These are phyloP conservation scores for Backusella macrospora DNA, from an alignment of 192 early-diverging fungal genomes.

Conservation along the genomic window DNA sequence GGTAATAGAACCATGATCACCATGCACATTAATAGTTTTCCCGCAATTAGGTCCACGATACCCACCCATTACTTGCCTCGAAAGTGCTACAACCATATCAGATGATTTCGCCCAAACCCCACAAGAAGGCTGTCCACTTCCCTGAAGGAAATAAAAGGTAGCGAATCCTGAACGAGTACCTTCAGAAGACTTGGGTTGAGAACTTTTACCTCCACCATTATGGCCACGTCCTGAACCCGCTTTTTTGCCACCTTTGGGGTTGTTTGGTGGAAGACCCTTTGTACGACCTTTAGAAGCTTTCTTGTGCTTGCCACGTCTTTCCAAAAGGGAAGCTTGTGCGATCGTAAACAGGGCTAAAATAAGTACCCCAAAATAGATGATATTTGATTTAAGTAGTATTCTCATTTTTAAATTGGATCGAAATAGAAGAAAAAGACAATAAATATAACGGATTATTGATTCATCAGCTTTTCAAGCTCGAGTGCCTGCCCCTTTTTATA, in stretches of 20 bases:
- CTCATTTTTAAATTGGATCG: neutral
- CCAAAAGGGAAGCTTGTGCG: neutral
- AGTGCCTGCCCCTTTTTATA: neutral
- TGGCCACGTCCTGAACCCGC: neutral
- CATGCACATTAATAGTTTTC: constrained; percentile 32
- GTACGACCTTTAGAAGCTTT: neutral
- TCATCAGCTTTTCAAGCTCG: neutral
- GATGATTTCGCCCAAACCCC: neutral
- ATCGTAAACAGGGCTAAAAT: neutral
- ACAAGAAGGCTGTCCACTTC: neutral
- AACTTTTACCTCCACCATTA: neutral
- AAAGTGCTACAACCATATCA: constrained; percentile 12
- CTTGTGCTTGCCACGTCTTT: constrained; percentile 12
- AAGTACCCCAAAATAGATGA: constrained; percentile 1
- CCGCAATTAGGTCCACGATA: constrained; percentile 20
- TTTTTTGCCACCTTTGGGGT: neutral
- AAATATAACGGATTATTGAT: no score
- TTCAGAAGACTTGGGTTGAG: neutral
- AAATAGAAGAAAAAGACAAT: neutral
- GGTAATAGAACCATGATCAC: constrained; percentile 41
- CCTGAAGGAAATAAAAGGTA: constrained; percentile 1
- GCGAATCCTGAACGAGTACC: neutral
- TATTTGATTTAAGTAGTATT: neutral
- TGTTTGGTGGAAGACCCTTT: neutral
- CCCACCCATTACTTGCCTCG: neutral